These are phyloP conservation scores for Cyberlindnera veronae DNA, from an alignment of 805 yeast genomes.

Conservation along the genomic window DNA sequence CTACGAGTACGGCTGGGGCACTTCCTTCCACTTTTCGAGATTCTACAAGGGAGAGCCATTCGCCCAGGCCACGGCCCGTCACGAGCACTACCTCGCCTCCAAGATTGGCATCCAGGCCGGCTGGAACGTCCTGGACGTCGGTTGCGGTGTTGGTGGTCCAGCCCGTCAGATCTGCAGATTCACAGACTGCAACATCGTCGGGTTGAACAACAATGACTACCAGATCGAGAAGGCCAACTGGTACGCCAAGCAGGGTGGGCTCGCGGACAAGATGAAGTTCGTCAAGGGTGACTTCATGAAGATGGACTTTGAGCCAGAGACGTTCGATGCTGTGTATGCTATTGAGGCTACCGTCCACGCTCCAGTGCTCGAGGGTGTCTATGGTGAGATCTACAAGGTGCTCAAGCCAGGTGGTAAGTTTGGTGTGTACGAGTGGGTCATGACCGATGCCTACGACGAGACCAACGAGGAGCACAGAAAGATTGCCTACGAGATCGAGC, in stretches of 20 bases:
- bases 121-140: constrained; percentile 92
- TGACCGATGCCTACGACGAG: constrained; percentile 93
- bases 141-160: constrained; percentile 99
- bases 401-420: constrained; percentile 97
- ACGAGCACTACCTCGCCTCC: constrained; percentile 90
- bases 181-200: constrained; percentile 82
- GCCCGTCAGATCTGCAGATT: constrained; percentile 94
- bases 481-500: constrained; percentile 94
- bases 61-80: constrained; percentile 92
- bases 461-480: constrained; percentile 83
- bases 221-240: constrained; percentile 88
- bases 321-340: constrained; percentile 96
- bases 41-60: constrained; percentile 93
- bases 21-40: constrained; percentile 95
- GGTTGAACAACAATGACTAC: constrained; percentile 95
- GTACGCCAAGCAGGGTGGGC: constrained; percentile 63
- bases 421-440: constrained; percentile 99
- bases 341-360: constrained; percentile 99
- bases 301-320: constrained; percentile 88
- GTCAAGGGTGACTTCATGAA: constrained; percentile 99
- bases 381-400: constrained; percentile 89
- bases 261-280: constrained; percentile 72
- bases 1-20: constrained; percentile 99
- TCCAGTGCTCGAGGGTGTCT: constrained; percentile 93
- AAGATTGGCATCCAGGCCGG: constrained; percentile 76